Evolutionary conservation across 116 monocot genomes (phyloP).

Genomic region (Cymodocea nodosa): DNA sequence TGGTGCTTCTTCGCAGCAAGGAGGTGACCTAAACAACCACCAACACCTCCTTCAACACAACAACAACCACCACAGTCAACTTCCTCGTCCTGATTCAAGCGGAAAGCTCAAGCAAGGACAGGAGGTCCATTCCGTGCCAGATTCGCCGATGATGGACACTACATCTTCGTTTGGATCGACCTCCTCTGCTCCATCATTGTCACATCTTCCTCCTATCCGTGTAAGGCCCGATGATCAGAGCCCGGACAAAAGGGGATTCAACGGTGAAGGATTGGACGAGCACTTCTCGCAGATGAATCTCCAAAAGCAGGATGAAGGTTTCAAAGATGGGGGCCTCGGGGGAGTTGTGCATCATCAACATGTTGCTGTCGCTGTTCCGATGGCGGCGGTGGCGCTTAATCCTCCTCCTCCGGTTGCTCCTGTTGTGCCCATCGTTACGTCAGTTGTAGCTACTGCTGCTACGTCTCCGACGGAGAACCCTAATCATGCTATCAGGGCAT

Average conservation of each 20-base stretch:
- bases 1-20: background rate
- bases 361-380: background rate
- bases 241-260: constrained; percentile 13
- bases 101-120: constrained; percentile 20
- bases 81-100: constrained; percentile 26
- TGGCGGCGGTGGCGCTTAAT: background rate
- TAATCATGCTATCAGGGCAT: constrained; percentile 6
- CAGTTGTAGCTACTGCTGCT: constrained; percentile 1
- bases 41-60: too few relatives aligned
- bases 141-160: constrained; percentile 78
- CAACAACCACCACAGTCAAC: constrained; percentile 1
- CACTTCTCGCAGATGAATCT: constrained; percentile 56
- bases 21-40: background rate
- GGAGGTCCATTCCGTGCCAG: constrained; percentile 40
- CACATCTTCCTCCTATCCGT: constrained; percentile 71
- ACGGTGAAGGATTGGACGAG: constrained; percentile 38
- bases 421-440: background rate
- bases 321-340: constrained; percentile 5
- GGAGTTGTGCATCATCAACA: background rate
- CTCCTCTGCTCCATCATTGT: constrained; percentile 52
- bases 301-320: constrained; percentile 14
- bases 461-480: constrained; percentile 40
- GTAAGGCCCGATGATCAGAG: constrained; percentile 51
- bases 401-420: constrained; percentile 6
- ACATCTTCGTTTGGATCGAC: constrained; percentile 66